Evolutionary conservation across 305 asterid genomes (phyloP).

Genomic region (Euphrasia arctica): DNA sequence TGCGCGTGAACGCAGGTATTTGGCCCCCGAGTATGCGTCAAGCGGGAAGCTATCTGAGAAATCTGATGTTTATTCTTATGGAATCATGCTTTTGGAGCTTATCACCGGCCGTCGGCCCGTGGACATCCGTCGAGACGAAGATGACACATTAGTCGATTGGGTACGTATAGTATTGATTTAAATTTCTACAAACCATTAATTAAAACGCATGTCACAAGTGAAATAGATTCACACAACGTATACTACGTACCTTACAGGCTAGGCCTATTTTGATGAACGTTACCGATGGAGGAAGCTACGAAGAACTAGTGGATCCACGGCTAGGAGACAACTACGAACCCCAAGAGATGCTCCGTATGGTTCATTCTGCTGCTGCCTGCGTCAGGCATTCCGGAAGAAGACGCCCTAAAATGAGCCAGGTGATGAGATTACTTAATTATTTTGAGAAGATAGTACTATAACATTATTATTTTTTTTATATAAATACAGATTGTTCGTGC

Average conservation of each 20-base stretch:
- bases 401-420: conserved; percentile 81
- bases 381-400: conserved; percentile 55
- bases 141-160: conserved; percentile 64
- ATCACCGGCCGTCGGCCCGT: conserved; percentile 63
- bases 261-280: conserved; percentile 46
- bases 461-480: neutral
- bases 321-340: conserved; percentile 42
- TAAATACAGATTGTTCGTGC: conserved; percentile 51
- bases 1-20: conserved; percentile 33
- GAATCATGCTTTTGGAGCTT: conserved; percentile 65
- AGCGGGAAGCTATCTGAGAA: conserved; percentile 67
- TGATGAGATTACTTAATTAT: conserved; percentile 1
- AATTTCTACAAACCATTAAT: neutral
- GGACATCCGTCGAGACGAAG: conserved; percentile 37
- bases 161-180: conserved; percentile 27
- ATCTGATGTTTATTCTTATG: conserved; percentile 67
- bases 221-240: too few relatives aligned
- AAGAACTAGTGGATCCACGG: conserved; percentile 52
- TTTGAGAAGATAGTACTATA: neutral
- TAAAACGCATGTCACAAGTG: neutral
- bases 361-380: conserved; percentile 51
- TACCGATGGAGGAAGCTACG: conserved; percentile 48
- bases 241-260: conserved; percentile 38
- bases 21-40: conserved; percentile 75
- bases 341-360: conserved; percentile 60